A percentile compares a stretch with the other conserved stretches of the same genome.
Evolutionary conservation across 371 early-diverging fungal species (phyloP).

Genomic region (Blastocladiella emersonii): DNA sequence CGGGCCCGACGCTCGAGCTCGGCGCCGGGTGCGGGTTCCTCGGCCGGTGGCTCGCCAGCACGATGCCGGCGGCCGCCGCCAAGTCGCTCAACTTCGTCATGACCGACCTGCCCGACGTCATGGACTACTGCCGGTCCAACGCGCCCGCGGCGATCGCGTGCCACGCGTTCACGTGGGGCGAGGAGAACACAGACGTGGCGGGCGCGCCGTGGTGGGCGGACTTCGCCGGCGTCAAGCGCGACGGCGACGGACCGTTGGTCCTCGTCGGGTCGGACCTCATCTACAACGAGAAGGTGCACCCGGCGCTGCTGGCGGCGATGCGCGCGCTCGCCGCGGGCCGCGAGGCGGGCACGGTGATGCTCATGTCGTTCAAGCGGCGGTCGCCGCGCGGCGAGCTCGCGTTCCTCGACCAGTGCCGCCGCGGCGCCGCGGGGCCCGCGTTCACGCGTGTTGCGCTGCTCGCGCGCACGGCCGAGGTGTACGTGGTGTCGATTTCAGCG

Average conservation of each 20-base stretch:
- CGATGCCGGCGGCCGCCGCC: not conserved
- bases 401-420: too few relatives aligned
- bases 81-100: not conserved
- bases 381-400: not conserved
- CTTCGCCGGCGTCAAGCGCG: not conserved
- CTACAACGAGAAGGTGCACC: not conserved
- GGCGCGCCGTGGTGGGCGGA: not conserved
- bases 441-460: too few relatives aligned
- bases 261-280: not conserved
- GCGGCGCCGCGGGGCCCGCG: too few relatives aligned
- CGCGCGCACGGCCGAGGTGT: too few relatives aligned
- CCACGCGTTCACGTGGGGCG: not conserved
- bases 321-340: not conserved
- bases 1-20: not conserved
- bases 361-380: not conserved
- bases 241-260: too few relatives aligned
- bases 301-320: not conserved
- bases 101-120: not conserved
- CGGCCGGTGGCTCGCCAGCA: not conserved
- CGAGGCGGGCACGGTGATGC: not conserved
- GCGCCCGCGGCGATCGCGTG: not conserved
- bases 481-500: too few relatives aligned
- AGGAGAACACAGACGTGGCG: not conserved
- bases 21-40: not conserved
- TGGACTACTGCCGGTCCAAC: not conserved